A percentile compares a stretch with the other conserved stretches of the same genome.
phyloP scores from a whole-genome alignment of 768 basidiomycete genomes.

The Clavaria fumosa region DNA sequence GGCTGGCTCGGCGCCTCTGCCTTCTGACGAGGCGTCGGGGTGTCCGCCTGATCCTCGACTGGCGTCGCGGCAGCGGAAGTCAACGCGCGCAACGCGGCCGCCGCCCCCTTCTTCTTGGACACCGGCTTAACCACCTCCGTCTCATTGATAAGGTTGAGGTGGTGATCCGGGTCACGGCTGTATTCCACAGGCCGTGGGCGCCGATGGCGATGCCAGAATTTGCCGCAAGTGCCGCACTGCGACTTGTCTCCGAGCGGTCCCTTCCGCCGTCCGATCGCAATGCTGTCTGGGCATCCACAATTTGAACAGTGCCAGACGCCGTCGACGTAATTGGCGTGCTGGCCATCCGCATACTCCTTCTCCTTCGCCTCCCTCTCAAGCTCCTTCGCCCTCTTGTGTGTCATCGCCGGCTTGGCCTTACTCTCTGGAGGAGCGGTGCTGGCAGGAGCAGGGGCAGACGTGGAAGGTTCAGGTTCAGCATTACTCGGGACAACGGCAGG shows the following conservation, averaged over 20 bases:
- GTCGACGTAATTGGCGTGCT: conserved; percentile 67
- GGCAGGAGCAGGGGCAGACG: conserved; percentile 27
- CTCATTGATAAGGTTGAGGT: conserved; percentile 40
- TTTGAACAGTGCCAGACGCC: conserved; percentile 93
- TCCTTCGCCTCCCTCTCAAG: conserved; percentile 73
- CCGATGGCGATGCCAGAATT: conserved; percentile 81
- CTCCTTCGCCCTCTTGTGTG: conserved; percentile 55
- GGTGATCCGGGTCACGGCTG: conserved; percentile 58
- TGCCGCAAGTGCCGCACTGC: conserved; percentile 87
- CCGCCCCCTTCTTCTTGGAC: conserved; percentile 43
- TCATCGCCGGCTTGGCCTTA: conserved; percentile 30
- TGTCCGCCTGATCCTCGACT: conserved; percentile 22
- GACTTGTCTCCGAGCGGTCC: conserved; percentile 83
- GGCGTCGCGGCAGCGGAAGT: conserved; percentile 27
- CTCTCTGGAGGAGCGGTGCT: conserved; percentile 29
- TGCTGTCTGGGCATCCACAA: conserved; percentile 79
- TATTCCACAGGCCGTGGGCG: conserved; percentile 71
- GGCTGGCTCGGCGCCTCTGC: conserved; percentile 23
- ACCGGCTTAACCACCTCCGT: conserved; percentile 36
- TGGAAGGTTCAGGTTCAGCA: conserved; percentile 44
- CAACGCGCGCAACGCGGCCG: conserved; percentile 33
- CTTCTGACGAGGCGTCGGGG: conserved; percentile 29
- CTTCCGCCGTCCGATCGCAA: conserved; percentile 75
- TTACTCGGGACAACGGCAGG: conserved; percentile 40
- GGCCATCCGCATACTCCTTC: conserved; percentile 68